Evolutionary conservation across 1,139 yeast species (phyloP), one percentile per base, ranked within the genome.

Genomic region (Sugiyamaella castrensis): DNA sequence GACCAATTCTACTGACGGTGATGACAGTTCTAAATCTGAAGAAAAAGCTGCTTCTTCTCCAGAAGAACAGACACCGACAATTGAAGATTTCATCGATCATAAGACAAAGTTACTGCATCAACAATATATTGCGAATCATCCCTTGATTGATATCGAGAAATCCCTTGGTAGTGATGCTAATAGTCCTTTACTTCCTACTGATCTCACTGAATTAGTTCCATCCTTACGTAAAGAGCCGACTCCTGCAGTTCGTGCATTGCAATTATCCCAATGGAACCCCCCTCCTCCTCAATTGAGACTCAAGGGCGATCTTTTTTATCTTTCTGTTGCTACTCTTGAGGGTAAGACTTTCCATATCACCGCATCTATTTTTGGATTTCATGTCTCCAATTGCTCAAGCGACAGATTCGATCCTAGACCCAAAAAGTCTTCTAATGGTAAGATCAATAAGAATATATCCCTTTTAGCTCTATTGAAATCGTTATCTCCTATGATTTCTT

Each of bases 181-280:
- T 19, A 19, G 24, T 19, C 3, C 29, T 12, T 40, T n/a, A 30
- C n/a, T n/a, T 29, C 46, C 43, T 26, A 12, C 43, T 28, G 24
- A 19, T 19, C 31, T 34, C 42, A 42, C 26, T 13, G 45, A 37
- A 31, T 31, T 47, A 13, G 40, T 32, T 30, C 50, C 47, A 13
- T 31, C 44, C 15, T n/a, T 42, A 33, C 36, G 31, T 9, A 31
- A 37, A 30, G 44, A 27, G n/a, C 30, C 45, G 11, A 27, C 32
- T 27, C 63, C 68, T 26, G 66, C 66, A 11, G 72, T 89, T 53
- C 77, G 74, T 55, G 74, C 83, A 0, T 70, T 85, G 46, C 71
- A 75, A 47, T 65, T 88, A 43, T 86, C 96, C n/a, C 80, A 81
- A 51, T 91, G 96, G 94, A 83, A 87, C 55, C 94, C 95, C 10